Base-by-base conservation (phyloP, 768 basidiomycete genomes). In the Serendipita sp. region DNA sequence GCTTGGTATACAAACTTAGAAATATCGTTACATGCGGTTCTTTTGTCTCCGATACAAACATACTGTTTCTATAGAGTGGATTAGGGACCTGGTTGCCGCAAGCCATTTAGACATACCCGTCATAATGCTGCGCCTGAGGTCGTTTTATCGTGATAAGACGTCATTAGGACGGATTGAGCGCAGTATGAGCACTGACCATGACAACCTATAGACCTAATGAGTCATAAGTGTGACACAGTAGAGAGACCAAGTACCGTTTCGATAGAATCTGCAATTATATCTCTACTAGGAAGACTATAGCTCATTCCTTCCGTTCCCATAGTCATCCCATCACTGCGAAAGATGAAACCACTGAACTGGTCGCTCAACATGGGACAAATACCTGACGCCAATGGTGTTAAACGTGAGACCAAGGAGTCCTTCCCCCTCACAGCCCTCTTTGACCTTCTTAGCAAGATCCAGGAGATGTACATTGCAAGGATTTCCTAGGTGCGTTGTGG, bases 181-280 rank as follows among this genome's bases (percentile, higher is more conserved):
- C 18, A 18, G 18, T 45, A 18, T 27, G 48, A 67, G 64, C 23
- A 52, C 74, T 64, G 67, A 83, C 84, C 78, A 82, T 76, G 44
- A 81, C 78, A 64, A 85, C 82, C 80, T 84, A 67, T n/a, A n/a
- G n/a, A 63, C 11, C 0, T 33, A 29, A 34, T 63, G 23, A 43
- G 62, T 60, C 4, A 13, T 33, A 43, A 43, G 36, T 18, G 27
- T 23, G 15, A 29, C n/a, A 37, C 29, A 63, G 37, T 52, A 55
- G 18, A 45, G 52, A 13, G 1, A 29, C 13, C 2, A 69, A 78
- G 67, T 72, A 87, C 86, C 62, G 87, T 82, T 76, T 92, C 91
- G 65, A 92, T 84, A 13, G 89, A 91, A 70, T 92, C 91, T 15
- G 91, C 91, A 65, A 94, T 94, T 62, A 93, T 73, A 71, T 94